These are phyloP conservation scores for Penicillium subrubescens DNA, from an alignment of 495 filamentous ascomycete species.

Conservation along the genomic window DNA sequence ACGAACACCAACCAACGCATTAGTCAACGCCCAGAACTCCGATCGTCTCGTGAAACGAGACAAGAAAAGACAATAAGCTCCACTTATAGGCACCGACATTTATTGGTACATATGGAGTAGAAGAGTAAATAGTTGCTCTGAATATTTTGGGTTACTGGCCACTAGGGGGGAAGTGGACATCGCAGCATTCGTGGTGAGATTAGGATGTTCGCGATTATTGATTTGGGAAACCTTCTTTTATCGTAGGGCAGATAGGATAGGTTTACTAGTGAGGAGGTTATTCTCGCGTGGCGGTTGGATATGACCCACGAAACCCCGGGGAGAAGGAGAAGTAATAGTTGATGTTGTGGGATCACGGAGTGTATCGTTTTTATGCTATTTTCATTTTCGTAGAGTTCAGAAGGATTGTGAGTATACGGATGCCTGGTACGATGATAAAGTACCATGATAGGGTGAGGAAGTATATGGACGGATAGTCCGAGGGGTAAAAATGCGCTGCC, in stretches of 20 bases:
- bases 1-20: background rate
- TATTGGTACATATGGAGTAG: background rate
- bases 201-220: constrained; percentile 4
- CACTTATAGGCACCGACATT: constrained; percentile 9
- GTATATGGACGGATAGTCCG: background rate
- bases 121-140: background rate
- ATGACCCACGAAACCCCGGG: background rate
- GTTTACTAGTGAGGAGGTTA: background rate
- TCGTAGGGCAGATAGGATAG: background rate
- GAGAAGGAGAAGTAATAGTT: background rate
- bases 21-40: background rate
- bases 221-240: background rate
- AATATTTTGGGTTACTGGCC: background rate
- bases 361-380: background rate
- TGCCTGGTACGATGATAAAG: background rate
- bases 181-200: background rate
- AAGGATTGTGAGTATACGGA: background rate
- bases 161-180: background rate
- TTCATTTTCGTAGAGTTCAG: too few relatives aligned
- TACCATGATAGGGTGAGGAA: background rate
- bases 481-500: background rate
- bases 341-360: background rate
- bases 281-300: background rate
- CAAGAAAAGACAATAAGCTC: background rate
- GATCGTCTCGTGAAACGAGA: constrained; percentile 1